Percentiles rank a stretch among this genome's conserved stretches.
Evolutionary conservation across 2,329 filamentous ascomycete species (phyloP).

Genomic region (Hypoxylon sp.): DNA sequence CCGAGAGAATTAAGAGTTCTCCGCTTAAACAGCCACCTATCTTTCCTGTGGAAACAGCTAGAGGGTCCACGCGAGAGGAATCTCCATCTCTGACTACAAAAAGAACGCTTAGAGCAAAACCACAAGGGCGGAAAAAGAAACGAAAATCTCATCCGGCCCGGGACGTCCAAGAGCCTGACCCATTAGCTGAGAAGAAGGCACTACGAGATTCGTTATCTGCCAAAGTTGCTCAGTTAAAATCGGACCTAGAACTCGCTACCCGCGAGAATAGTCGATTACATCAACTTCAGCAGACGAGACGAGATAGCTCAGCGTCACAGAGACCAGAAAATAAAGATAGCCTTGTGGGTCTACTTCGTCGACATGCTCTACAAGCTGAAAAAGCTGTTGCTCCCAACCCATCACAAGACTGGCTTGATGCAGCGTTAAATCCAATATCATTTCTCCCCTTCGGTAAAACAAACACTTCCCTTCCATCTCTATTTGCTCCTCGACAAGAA

Average conservation of each 20-base stretch:
- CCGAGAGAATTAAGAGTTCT: slow-evolving; percentile 62
- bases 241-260: slow-evolving; percentile 70
- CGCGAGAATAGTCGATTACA: slow-evolving; percentile 71
- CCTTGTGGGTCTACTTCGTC: slow-evolving; percentile 60
- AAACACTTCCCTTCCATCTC: slow-evolving; percentile 48
- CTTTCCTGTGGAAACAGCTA: slow-evolving; percentile 46
- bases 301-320: slow-evolving; percentile 46
- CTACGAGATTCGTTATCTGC: slow-evolving; percentile 67
- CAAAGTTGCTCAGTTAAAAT: slow-evolving; percentile 70
- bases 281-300: slow-evolving; percentile 57
- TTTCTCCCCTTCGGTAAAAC: slow-evolving; percentile 67
- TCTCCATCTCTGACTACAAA: slow-evolving; percentile 40
- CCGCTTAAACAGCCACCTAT: slow-evolving; percentile 64
- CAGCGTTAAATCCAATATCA: slow-evolving; percentile 65
- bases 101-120: slow-evolving; percentile 24
- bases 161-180: slow-evolving; percentile 59
- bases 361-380: slow-evolving; percentile 59
- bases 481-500: slow-evolving; percentile 43
- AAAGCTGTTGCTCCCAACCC: slow-evolving; percentile 50
- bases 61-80: slow-evolving; percentile 31
- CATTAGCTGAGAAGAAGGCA: slow-evolving; percentile 65
- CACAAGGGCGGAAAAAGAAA: slow-evolving; percentile 38
- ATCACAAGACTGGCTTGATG: slow-evolving; percentile 62
- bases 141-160: slow-evolving; percentile 58
- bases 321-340: slow-evolving; percentile 55